Evolutionary conservation across 331 rosid species (phyloP).

Genomic region (Pyracantha coccinea): DNA sequence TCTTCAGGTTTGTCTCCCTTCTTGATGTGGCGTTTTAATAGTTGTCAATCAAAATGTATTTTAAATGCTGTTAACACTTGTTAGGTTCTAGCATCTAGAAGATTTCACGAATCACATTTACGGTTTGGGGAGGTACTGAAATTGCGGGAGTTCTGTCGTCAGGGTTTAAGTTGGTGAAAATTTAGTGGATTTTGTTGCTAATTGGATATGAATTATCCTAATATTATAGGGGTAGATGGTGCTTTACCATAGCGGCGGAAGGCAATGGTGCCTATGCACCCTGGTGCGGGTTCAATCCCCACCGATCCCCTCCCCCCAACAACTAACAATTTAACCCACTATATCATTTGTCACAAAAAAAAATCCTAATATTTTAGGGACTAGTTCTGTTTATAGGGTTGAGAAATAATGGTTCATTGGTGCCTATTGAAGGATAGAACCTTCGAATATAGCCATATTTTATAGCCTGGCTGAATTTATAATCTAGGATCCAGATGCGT

Average conservation of each 20-base stretch:
- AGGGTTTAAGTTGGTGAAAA: background rate
- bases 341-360: too few species aligned
- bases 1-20: conserved; percentile 58
- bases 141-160: background rate
- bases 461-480: background rate
- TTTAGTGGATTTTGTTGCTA: background rate
- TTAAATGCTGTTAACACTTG: background rate
- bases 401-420: background rate
- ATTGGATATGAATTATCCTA: background rate
- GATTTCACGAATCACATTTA: background rate
- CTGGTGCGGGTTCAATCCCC: too few species aligned
- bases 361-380: background rate
- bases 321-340: too few species aligned
- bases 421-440: background rate
- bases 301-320: too few species aligned
- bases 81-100: background rate
- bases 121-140: background rate
- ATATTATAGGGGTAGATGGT: background rate
- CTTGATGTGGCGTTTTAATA: background rate
- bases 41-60: background rate
- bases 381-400: background rate
- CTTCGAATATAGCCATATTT: background rate
- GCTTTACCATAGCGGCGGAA: too few species aligned
- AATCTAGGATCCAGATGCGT: background rate
- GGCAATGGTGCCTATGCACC: too few species aligned